Conservation (phyloP, 805 yeast genomes). For the Candida verbasci region DNA sequence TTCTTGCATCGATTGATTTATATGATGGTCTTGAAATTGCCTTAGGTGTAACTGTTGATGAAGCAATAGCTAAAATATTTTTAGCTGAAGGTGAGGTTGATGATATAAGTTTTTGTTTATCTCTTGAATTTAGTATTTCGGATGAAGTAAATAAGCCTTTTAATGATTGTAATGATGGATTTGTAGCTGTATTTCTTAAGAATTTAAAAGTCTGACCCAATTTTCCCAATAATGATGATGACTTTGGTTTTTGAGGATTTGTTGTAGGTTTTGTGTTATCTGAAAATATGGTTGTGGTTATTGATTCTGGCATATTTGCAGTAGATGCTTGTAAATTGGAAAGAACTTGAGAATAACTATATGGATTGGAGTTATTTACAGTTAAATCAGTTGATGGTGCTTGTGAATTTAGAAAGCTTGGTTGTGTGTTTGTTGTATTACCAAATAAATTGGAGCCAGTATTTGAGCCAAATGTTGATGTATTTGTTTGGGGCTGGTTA, state of each 20-base stretch:
- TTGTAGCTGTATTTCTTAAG: slow-evolving; percentile 18
- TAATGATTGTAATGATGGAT: slow-evolving; percentile 11
- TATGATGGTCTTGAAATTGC: slow-evolving; percentile 8
- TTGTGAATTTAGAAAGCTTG: slow-evolving; percentile 5
- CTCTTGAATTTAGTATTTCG: slow-evolving; percentile 14
- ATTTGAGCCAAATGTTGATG: slow-evolving; percentile 19
- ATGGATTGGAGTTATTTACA: slow-evolving; percentile 20
- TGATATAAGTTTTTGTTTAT: slow-evolving; percentile 5
- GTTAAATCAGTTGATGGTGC: slow-evolving; percentile 6
- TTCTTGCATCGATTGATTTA: slow-evolving; percentile 12
- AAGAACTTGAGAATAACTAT: slow-evolving; percentile 23
- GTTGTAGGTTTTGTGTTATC: slow-evolving; percentile 7
- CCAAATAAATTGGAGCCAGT: slow-evolving; percentile 1
- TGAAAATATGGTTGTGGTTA: slow-evolving; percentile 24
- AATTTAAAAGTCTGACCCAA: slow-evolving; percentile 33
- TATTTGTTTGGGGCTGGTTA: slow-evolving; percentile 1
- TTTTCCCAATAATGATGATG: slow-evolving; percentile 23
- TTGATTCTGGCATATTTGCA: slow-evolving; percentile 28
- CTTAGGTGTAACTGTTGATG: slow-evolving; percentile 4
- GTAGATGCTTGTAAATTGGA: slow-evolving; percentile 15
- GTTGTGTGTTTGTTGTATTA: slow-evolving; percentile 3
- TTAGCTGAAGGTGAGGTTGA: not conserved
- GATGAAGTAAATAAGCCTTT: slow-evolving; percentile 31
- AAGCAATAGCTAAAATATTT: not conserved
- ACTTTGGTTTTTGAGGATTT: slow-evolving; percentile 11